Evolutionary conservation across 2,329 filamentous ascomycete species (phyloP), one percentile per base, ranked within the genome.

Genomic region (Aureobasidium musti): DNA sequence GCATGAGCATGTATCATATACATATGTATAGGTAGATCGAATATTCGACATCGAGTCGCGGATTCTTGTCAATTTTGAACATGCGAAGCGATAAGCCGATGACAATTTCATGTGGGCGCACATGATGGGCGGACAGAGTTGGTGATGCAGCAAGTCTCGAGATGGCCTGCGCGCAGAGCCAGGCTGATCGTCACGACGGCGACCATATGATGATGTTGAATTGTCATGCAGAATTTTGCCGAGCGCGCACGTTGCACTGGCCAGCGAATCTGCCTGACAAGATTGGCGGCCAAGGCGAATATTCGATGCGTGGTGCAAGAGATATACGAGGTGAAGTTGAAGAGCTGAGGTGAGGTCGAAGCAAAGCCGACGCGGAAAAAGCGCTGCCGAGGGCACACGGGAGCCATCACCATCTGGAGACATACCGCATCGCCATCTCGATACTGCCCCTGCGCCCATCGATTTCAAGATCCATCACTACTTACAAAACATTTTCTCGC

Each of bases 361-460:
- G 33, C 50, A 65, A 66, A 57, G 64, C 45, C 52, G 64, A 35
- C 8, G 63, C 63, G 30, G 50, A 28, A 65, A 66, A 66, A 52
- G 14, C 53, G 45, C 23, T 33, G 45, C 35, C 37, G 64, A 39
- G 63, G 33, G 49, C 26, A 23, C 33, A 66, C 53, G 53, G 64
- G 63, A 30, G 2, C 64, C 41, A 45, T 33, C 53, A 66, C 39
- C 41, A 37, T 4, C 13, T n/a, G 19, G 30, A 45, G 52, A 66
- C 63, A 50, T 59, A 17, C 14, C 5, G 13, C 17, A 53, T 64
- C 49, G 28, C 49, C 47, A 33, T 23, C 35, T 41, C 49, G 23
- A 19, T 54, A 26, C 61, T 35, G 26, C 49, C 2, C 49, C 19
- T 13, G 26, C 41, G 10, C 17, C 23, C 7, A 45, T 35, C 53